Conservation (phyloP, 192 early-diverging fungal species). For the Cetraspora pellucida region DNA sequence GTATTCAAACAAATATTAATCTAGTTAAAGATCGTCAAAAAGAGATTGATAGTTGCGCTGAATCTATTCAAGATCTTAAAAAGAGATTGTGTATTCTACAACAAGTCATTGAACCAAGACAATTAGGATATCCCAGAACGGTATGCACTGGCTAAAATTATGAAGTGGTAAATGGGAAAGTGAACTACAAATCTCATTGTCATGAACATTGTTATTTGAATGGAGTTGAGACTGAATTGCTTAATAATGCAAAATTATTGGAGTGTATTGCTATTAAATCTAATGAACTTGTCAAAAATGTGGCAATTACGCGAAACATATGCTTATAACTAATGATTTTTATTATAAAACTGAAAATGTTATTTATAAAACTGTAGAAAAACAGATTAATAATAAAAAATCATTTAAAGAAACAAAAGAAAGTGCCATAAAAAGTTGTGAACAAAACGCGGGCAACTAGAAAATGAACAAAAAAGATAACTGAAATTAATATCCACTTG, state of each 20-base stretch:
- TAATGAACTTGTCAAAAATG: conserved; percentile 33
- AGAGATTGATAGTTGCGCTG: conserved; percentile 31
- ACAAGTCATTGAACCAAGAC: conserved; percentile 33
- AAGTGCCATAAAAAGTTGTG: conserved; percentile 20
- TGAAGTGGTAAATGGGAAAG: conserved; percentile 11
- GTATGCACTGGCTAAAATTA: conserved; percentile 34
- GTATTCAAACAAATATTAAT: conserved; percentile 33
- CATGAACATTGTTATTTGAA: conserved; percentile 36
- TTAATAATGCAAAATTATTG: conserved; percentile 29
- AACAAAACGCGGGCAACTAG: conserved; percentile 20
- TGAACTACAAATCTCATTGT: conserved; percentile 38
- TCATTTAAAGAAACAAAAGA: conserved; percentile 26
- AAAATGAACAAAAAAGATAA: conserved; percentile 39
- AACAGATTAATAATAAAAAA: conserved; percentile 34
- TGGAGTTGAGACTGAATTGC: conserved; percentile 32
- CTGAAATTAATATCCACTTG: conserved; percentile 33
- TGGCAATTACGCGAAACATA: conserved; percentile 38
- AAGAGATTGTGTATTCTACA: conserved; percentile 24
- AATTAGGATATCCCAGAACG: conserved; percentile 35
- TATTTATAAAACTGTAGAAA: conserved; percentile 33
- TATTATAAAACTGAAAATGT: conserved; percentile 29
- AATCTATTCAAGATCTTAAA: conserved; percentile 35
- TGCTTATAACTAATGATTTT: conserved; percentile 33
- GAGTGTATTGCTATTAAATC: conserved; percentile 35
- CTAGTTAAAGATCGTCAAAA: conserved; percentile 32